Evolutionary conservation across 129 eudicot species (phyloP).

Genomic region (Cynara cardunculus): DNA sequence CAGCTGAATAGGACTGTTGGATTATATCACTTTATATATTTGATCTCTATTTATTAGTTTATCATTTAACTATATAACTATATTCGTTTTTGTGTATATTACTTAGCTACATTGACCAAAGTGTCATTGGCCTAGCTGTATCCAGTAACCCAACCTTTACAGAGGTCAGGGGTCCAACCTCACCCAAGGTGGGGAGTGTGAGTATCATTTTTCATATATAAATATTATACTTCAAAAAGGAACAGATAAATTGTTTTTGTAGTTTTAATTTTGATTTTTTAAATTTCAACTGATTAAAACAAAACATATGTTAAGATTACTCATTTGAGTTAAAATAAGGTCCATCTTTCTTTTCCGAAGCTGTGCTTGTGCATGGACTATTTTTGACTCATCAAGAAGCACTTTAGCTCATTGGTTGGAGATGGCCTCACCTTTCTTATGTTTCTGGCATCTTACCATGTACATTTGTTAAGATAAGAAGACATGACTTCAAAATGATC

Average conservation of each 20-base stretch:
- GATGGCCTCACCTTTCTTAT: background rate
- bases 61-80: background rate
- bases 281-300: background rate
- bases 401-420: background rate
- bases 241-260: too few species aligned
- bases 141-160: background rate
- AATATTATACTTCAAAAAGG: background rate
- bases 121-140: background rate
- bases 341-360: background rate
- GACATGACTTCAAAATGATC: background rate
- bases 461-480: background rate
- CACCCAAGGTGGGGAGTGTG: background rate
- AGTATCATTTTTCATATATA: background rate
- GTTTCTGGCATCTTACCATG: background rate
- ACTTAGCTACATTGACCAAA: background rate
- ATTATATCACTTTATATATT: background rate
- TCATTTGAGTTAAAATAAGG: background rate
- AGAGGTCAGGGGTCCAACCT: background rate
- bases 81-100: background rate
- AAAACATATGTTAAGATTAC: background rate
- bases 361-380: background rate
- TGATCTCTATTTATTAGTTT: background rate
- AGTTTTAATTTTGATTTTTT: too few species aligned
- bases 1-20: background rate
- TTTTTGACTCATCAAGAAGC: background rate